A percentile compares a stretch with the other conserved stretches of the same genome.
These are phyloP conservation scores for Zygosaccharomyces pseudobailii DNA, from an alignment of 1,139 yeast genomes.

Conservation along the genomic window DNA sequence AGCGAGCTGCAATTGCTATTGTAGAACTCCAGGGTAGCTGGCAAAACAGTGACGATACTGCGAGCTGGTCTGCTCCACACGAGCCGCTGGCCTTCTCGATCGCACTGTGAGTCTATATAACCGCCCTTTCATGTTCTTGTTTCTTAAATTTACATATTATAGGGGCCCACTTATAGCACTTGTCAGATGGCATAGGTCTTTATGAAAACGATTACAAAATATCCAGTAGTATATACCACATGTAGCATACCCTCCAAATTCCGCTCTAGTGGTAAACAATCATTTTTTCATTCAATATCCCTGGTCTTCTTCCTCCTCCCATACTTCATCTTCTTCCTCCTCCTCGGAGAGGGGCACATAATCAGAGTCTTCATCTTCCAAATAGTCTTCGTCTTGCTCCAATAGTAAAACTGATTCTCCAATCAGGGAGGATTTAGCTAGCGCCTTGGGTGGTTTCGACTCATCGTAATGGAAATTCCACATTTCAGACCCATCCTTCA, in stretches of 20 bases:
- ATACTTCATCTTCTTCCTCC: conserved; percentile 43
- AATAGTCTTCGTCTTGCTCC: conserved; percentile 11
- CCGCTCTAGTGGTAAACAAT: too few relatives aligned
- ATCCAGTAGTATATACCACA: neutral
- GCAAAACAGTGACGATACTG: too few relatives aligned
- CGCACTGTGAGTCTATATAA: too few relatives aligned
- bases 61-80: too few relatives aligned
- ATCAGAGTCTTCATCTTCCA: conserved; percentile 14
- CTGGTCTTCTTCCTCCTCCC: conserved; percentile 3
- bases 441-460: neutral
- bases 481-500: conserved; percentile 42
- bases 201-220: too few relatives aligned
- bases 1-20: too few relatives aligned
- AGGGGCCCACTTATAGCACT: neutral
- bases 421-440: neutral
- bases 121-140: too few relatives aligned
- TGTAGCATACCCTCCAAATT: neutral
- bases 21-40: too few relatives aligned
- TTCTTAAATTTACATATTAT: too few relatives aligned
- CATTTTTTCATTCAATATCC: neutral
- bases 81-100: too few relatives aligned
- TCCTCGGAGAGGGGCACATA: conserved; percentile 11
- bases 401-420: conserved; percentile 14
- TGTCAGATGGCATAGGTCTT: neutral
- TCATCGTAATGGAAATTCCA: conserved; percentile 36